These are phyloP conservation scores for Polysphondylium violaceum DNA, from an alignment of 78 protist genomes.

Conservation along the genomic window DNA sequence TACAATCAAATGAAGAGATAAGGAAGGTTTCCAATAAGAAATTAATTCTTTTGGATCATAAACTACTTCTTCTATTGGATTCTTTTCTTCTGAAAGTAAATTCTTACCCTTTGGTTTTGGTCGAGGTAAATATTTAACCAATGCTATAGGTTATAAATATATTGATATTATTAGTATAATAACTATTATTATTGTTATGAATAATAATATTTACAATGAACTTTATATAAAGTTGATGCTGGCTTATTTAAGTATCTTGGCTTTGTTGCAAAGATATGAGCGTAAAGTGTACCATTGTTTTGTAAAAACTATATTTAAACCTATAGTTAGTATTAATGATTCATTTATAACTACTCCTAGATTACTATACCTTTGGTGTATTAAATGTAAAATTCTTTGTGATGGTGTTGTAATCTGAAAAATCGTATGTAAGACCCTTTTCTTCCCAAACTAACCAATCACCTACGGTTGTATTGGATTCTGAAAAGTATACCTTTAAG, in stretches of 20 bases:
- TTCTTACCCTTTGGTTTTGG: constrained; percentile 76
- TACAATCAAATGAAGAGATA: constrained; percentile 74
- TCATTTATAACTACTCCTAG: too few relatives aligned
- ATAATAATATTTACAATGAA: constrained; percentile 52
- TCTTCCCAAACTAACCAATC: constrained; percentile 51
- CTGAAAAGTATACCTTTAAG: constrained; percentile 41
- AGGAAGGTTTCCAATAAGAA: constrained; percentile 83
- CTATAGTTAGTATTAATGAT: too few relatives aligned
- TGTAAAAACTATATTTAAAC: not conserved
- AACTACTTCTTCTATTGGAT: not conserved
- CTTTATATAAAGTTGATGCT: constrained; percentile 12
- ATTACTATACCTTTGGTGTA: not conserved
- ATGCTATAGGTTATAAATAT: constrained; percentile 9
- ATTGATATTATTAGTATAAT: not conserved
- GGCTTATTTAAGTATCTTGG: constrained; percentile 1
- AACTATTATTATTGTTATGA: not conserved
- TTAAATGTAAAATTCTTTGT: constrained; percentile 32
- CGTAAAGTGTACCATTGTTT: constrained; percentile 81
- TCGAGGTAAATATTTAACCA: constrained; percentile 28
- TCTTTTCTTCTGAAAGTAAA: constrained; percentile 27
- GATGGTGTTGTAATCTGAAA: constrained; percentile 14
- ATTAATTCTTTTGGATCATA: constrained; percentile 52
- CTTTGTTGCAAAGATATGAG: constrained; percentile 55
- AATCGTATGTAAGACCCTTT: constrained; percentile 20
- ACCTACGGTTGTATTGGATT: constrained; percentile 31